These are phyloP conservation scores for Taxawa tesnikishii DNA, from an alignment of 2,329 filamentous ascomycete genomes.

Conservation along the genomic window DNA sequence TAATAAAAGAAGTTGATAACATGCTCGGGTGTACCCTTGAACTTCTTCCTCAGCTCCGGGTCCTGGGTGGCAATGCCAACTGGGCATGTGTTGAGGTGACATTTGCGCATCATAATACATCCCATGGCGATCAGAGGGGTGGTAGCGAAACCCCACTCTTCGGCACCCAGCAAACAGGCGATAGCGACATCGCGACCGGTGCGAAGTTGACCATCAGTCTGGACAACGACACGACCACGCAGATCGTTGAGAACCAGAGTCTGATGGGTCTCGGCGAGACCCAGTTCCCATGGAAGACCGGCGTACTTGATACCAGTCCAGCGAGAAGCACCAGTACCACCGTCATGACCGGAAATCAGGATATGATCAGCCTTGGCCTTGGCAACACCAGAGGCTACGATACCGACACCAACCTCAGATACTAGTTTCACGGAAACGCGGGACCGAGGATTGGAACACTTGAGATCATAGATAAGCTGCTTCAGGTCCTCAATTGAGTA, in stretches of 20 bases:
- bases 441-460: constrained; percentile 86
- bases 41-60: constrained; percentile 87
- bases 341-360: constrained; percentile 90
- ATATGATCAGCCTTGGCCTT: constrained; percentile 98
- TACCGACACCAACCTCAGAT: constrained; percentile 93
- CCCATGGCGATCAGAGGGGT: constrained; percentile 93
- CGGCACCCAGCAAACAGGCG: constrained; percentile 88
- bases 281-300: constrained; percentile 90
- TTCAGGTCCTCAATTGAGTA: constrained; percentile 98
- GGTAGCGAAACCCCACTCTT: constrained; percentile 95
- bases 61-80: constrained; percentile 95
- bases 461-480: constrained; percentile 94
- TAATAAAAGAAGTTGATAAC: constrained; percentile 99
- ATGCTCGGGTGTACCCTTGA: constrained; percentile 83
- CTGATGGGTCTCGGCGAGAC: constrained; percentile 94
- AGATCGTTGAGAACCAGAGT: constrained; percentile 92
- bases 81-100: constrained; percentile 64
- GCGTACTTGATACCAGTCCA: constrained; percentile 99
- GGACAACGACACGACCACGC: constrained; percentile 86
- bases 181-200: constrained; percentile 91
- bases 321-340: constrained; percentile 88
- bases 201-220: constrained; percentile 88
- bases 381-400: constrained; percentile 91
- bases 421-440: constrained; percentile 95
- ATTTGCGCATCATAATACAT: constrained; percentile 88